These are phyloP conservation scores for Dryadomyces sulphureus DNA, from an alignment of 2,329 filamentous ascomycete species.

Conservation along the genomic window DNA sequence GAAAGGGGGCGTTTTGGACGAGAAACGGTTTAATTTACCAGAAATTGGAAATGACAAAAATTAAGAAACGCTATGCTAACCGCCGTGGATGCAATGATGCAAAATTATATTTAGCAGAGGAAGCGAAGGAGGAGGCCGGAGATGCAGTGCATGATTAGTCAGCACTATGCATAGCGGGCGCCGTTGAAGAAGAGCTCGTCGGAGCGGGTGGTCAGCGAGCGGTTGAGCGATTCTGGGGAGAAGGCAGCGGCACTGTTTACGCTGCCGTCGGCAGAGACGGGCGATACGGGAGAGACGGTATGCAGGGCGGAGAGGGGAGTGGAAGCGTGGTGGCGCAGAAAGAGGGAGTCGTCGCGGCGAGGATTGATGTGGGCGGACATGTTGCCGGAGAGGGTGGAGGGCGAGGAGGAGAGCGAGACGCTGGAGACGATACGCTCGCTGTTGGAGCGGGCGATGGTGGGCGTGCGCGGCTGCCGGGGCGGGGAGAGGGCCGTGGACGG, in stretches of 20 bases:
- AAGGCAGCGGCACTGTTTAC: background rate
- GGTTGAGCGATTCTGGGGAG: slow-evolving; percentile 12
- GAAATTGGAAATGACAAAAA: background rate
- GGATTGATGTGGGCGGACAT: background rate
- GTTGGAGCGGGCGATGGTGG: slow-evolving; percentile 6
- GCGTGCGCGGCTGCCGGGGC: background rate
- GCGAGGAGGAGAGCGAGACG: slow-evolving; percentile 15
- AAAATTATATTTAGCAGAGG: no score
- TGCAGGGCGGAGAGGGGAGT: no score
- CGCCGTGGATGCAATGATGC: no score
- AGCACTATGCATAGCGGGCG: background rate
- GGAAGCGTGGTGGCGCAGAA: background rate
- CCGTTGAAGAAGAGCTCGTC: slow-evolving; percentile 23
- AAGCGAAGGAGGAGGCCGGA: no score
- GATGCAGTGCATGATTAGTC: background rate
- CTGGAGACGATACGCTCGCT: slow-evolving; percentile 18
- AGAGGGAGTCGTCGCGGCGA: background rate
- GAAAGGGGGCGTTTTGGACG: background rate
- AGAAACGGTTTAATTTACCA: background rate
- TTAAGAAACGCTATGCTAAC: background rate
- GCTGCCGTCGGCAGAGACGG: no score
- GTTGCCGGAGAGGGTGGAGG: background rate
- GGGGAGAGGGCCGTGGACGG: background rate
- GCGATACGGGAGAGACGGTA: no score
- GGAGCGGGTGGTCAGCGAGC: slow-evolving; percentile 24